phyloP scores from a whole-genome alignment of 1,139 yeast genomes.

The Yamadazyma epiphylla region DNA sequence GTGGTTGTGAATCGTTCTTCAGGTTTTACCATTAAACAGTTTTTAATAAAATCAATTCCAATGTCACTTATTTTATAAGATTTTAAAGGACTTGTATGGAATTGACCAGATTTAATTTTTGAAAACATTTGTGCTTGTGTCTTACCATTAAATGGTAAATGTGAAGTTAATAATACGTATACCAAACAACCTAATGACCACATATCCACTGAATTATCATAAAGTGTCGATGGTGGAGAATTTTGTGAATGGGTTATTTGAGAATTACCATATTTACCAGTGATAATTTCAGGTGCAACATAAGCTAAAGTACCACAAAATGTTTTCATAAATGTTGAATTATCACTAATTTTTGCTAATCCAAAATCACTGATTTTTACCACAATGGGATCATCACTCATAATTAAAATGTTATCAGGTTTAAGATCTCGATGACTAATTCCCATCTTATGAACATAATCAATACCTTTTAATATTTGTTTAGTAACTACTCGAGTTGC shows the following conservation, averaged over 20 bases:
- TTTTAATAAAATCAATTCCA: slow-evolving; percentile 66
- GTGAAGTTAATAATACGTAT: slow-evolving; percentile 86
- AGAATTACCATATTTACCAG: slow-evolving; percentile 55
- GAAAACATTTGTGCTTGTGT: slow-evolving; percentile 83
- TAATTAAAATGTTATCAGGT: slow-evolving; percentile 87
- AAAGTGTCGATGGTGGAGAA: slow-evolving; percentile 28
- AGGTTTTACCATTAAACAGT: slow-evolving; percentile 74
- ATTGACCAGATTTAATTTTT: slow-evolving; percentile 73
- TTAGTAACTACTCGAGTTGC: slow-evolving; percentile 82
- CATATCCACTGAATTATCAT: slow-evolving; percentile 87
- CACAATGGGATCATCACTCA: slow-evolving; percentile 84
- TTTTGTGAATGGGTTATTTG: slow-evolving; percentile 6
- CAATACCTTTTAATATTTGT: slow-evolving; percentile 80
- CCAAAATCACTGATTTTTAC: slow-evolving; percentile 95
- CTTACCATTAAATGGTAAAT: slow-evolving; percentile 88
- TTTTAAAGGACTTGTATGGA: slow-evolving; percentile 73
- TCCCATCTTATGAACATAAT: slow-evolving; percentile 83
- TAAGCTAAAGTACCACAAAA: slow-evolving; percentile 90
- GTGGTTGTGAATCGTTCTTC: slow-evolving; percentile 63
- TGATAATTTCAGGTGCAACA: slow-evolving; percentile 91
- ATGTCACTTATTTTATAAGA: slow-evolving; percentile 60
- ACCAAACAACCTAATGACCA: slow-evolving; percentile 90
- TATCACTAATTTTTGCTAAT: slow-evolving; percentile 74
- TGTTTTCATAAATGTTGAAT: slow-evolving; percentile 76
- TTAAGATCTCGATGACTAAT: slow-evolving; percentile 92